phyloP scores from a whole-genome alignment of 2,329 filamentous ascomycete species.

The Metarhizium robertsii region DNA sequence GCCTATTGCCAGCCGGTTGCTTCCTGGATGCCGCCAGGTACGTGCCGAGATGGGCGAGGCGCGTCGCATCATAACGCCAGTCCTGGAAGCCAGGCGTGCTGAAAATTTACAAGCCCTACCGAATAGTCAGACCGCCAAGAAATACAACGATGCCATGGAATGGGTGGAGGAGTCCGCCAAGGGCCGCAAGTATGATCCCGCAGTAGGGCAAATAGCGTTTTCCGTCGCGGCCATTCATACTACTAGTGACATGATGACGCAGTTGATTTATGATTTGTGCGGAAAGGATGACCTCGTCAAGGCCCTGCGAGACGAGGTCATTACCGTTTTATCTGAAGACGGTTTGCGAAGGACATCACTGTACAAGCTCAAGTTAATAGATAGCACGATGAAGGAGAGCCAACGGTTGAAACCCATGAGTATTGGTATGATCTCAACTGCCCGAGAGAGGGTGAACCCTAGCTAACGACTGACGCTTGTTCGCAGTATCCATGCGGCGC shows the following conservation, averaged over 20 bases:
- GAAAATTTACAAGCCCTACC: conserved; percentile 7
- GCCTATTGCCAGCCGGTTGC: conserved; percentile 11
- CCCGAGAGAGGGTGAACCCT: not conserved
- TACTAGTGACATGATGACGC: conserved; percentile 11
- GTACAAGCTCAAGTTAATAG: conserved; percentile 4
- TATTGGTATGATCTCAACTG: too few species aligned
- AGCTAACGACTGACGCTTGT: too few species aligned
- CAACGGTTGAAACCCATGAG: not conserved
- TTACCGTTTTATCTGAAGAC: conserved; percentile 9
- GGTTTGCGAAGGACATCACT: conserved; percentile 13
- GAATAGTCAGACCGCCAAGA: not conserved
- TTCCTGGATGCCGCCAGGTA: conserved; percentile 8
- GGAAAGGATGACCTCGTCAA: conserved; percentile 12
- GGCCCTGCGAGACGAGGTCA: conserved; percentile 13
- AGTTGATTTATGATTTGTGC: conserved; percentile 13
- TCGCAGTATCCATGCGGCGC: not conserved
- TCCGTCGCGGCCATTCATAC: conserved; percentile 15
- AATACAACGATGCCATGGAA: conserved; percentile 12
- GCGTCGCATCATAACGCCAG: conserved; percentile 7
- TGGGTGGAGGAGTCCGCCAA: conserved; percentile 9
- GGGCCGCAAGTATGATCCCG: conserved; percentile 4
- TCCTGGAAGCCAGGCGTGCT: conserved; percentile 7
- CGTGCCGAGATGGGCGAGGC: conserved; percentile 6
- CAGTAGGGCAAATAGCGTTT: conserved; percentile 10
- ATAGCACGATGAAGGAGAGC: not conserved